Base-by-base conservation (phyloP, 768 basidiomycete species). In the Tephrocybe sp. region DNA sequence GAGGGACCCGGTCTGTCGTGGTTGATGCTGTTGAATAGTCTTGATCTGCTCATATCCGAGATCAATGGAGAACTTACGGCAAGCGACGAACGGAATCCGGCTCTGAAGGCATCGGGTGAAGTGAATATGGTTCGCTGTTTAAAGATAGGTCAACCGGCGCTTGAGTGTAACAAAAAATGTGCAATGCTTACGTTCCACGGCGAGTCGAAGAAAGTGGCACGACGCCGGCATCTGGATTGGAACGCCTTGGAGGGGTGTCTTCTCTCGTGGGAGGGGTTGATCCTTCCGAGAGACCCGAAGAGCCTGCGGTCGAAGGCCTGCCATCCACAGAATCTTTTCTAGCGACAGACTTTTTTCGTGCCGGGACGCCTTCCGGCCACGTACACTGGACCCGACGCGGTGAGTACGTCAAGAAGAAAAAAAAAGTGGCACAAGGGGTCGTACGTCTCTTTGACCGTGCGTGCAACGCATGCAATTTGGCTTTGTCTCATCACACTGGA, bases 401-500 rank as follows among this genome's bases (percentile, higher is more conserved):
- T 54, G 39, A 50, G 52, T 41, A 44, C 42, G 27, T 43, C n/a
- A 21, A 37, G 38, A 40, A n/a, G 1, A 33, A 45, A 37, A 42
- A 40, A n/a, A 1, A 33, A 45, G 30, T 2, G 12, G 37, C n/a
- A 40, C 37, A n/a, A 19, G 41, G 34, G 36, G 42, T 3, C 82
- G 45, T 66, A 89, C 90, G 58, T 91, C 88, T 66, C 91, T 77
- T 60, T 91, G 87, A 9, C 88, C 86, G 66, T 91, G 89, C 21
- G 83, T 80, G 60, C 92, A 95, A 29, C 91, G 82, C 74, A 83
- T 82, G 71, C 93, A 95, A 49, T 77, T 79, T 47, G 93, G 94
- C 64, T 93, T 90, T 11, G 79, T 79, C 69, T 97, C 94, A 65
- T 94, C 94, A 67, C 94, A 97, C 88, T 92, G 56, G n/a, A 25